Conservation (phyloP, 768 basidiomycete genomes). For the Pleurotus eryngii region DNA sequence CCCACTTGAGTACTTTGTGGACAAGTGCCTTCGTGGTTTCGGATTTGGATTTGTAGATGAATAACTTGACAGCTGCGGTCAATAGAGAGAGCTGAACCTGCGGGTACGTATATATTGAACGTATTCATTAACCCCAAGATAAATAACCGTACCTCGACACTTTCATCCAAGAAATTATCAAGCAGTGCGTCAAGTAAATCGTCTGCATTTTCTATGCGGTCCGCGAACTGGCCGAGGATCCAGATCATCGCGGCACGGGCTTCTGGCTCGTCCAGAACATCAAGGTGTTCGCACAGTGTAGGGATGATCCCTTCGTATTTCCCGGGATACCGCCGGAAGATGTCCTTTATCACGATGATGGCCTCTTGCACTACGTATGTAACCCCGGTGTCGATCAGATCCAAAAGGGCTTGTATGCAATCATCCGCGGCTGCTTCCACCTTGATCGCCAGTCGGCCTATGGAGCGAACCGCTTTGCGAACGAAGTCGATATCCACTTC, state of each 20-base stretch:
- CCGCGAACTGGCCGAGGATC: conserved; percentile 95
- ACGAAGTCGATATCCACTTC: conserved; percentile 99
- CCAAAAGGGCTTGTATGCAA: conserved; percentile 84
- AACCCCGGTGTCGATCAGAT: conserved; percentile 89
- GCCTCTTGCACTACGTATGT: conserved; percentile 97
- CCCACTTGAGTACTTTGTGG: conserved; percentile 94
- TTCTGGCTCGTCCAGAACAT: conserved; percentile 91
- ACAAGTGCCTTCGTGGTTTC: conserved; percentile 87
- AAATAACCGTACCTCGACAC: conserved; percentile 70
- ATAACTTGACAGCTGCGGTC: conserved; percentile 93
- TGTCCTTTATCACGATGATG: conserved; percentile 95
- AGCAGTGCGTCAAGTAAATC: conserved; percentile 91
- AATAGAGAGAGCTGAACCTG: conserved; percentile 95
- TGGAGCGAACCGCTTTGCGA: conserved; percentile 94
- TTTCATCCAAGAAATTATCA: conserved; percentile 88
- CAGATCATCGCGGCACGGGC: conserved; percentile 97
- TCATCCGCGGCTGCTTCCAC: conserved; percentile 84
- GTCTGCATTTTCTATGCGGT: conserved; percentile 93
- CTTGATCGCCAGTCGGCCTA: conserved; percentile 97
- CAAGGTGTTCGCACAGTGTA: conserved; percentile 87
- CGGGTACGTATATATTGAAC: background rate
- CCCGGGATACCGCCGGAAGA: conserved; percentile 95
- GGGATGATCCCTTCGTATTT: conserved; percentile 97
- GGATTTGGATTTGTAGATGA: conserved; percentile 83
- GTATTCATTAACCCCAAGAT: background rate